A percentile compares a stretch with the other conserved stretches of the same genome.
Conservation (phyloP, 257 asterid genomes). For the Jaltomata sinuosa region DNA sequence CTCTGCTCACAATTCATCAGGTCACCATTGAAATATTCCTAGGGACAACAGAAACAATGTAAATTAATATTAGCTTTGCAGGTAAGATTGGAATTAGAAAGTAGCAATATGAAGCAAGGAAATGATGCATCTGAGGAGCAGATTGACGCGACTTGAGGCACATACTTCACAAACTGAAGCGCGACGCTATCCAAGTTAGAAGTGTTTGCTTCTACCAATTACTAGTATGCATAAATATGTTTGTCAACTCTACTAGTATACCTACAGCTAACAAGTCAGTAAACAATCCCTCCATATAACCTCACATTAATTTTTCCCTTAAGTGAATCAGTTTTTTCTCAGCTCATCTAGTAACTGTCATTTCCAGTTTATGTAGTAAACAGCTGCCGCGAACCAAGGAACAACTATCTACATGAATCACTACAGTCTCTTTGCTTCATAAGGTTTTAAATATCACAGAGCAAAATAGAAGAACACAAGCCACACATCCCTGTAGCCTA, state of each 20-base stretch:
- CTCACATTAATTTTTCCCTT: neutral
- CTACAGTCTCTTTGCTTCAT: neutral
- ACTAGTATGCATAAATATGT: neutral
- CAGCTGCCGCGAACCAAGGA: neutral
- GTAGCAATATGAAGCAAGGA: neutral
- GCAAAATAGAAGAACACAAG: neutral
- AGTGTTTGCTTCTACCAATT: neutral
- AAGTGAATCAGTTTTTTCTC: neutral
- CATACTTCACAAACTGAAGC: neutral
- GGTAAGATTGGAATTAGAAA: neutral
- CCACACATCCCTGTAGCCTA: neutral
- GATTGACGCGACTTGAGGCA: neutral
- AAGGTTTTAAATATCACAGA: neutral
- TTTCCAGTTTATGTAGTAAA: neutral
- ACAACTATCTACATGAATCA: neutral
- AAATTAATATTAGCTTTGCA: neutral
- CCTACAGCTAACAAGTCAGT: neutral
- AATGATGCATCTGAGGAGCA: neutral
- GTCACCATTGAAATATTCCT: constrained; percentile 84
- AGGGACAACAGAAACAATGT: constrained; percentile 13
- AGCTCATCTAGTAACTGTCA: neutral
- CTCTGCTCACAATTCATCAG: constrained; percentile 62
- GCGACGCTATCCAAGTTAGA: neutral
- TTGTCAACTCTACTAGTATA: neutral
- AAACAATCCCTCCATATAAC: neutral